Evolutionary conservation across 192 early-diverging fungal genomes (phyloP).

Genomic region (Spizellomyces punctatus): DNA sequence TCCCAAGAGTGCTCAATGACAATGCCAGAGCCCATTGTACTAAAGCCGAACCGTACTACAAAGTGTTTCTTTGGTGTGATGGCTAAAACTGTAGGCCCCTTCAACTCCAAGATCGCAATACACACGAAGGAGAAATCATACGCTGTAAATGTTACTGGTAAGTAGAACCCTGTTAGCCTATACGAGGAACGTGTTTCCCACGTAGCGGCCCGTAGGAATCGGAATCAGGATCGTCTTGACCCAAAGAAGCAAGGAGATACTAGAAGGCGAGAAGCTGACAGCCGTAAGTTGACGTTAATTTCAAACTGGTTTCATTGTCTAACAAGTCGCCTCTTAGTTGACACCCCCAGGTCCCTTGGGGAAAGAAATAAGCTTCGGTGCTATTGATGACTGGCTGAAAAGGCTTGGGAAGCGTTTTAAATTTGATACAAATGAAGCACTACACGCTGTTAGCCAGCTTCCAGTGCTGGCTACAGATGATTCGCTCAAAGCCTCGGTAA

Average conservation of each 20-base stretch:
- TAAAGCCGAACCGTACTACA: constrained; percentile 40
- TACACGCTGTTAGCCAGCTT: too few species aligned
- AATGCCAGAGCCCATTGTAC: constrained; percentile 40
- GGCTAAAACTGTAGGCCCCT: constrained; percentile 39
- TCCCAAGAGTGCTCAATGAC: constrained; percentile 32
- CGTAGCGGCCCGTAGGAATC: constrained; percentile 26
- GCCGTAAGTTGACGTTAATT: constrained; percentile 21
- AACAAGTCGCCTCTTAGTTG: constrained; percentile 1
- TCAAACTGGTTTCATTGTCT: neutral
- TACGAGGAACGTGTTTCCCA: too few species aligned
- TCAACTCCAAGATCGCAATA: constrained; percentile 41
- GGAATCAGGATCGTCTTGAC: constrained; percentile 54
- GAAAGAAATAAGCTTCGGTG: constrained; percentile 31
- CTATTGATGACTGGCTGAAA: constrained; percentile 37
- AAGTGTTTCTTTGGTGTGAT: constrained; percentile 44
- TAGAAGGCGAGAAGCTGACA: constrained; percentile 43
- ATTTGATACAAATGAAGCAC: constrained; percentile 12
- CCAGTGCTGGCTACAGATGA: too few species aligned
- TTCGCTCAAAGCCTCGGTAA: neutral
- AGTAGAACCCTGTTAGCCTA: neutral
- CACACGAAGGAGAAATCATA: constrained; percentile 49
- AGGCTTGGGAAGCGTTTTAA: constrained; percentile 25
- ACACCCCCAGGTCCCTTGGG: constrained; percentile 33
- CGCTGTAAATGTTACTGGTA: constrained; percentile 39
- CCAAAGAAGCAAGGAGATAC: constrained; percentile 38